Percentiles rank a stretch among this genome's conserved stretches.
Conservation (phyloP, 163 green algal species). For the Botryococcus braunii region DNA sequence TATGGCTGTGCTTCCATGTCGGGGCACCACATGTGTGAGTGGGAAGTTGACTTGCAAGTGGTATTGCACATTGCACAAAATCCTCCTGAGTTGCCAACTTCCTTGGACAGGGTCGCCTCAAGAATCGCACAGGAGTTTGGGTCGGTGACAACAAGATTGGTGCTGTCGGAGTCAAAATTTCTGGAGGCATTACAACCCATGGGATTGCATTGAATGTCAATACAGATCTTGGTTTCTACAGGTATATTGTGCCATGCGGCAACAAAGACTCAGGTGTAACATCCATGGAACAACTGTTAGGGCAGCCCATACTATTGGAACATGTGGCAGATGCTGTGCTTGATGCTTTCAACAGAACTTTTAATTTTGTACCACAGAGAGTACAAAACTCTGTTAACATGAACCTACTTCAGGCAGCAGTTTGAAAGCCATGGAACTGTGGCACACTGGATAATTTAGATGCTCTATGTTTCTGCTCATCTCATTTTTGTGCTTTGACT, state of each 20-base stretch:
- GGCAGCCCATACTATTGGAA: no score
- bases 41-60: background rate
- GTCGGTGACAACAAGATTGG: slow-evolving; percentile 84
- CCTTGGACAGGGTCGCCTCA: slow-evolving; percentile 42
- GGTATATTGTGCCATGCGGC: slow-evolving; percentile 26
- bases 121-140: slow-evolving; percentile 81
- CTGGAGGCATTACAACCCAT: slow-evolving; percentile 59
- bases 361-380: no score
- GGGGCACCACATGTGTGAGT: background rate
- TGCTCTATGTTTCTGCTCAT: no score
- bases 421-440: no score
- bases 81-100: background rate
- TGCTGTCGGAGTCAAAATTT: slow-evolving; percentile 84
- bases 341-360: no score
- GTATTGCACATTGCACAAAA: background rate
- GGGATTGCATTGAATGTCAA: slow-evolving; percentile 40
- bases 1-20: background rate
- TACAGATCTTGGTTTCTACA: slow-evolving; percentile 31
- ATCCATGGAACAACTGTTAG: no score
- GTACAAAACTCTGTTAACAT: no score
- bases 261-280: slow-evolving; percentile 15
- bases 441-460: no score
- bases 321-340: no score
- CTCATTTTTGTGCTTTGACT: no score
- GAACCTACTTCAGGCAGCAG: no score